Conservation (phyloP, 2,329 filamentous ascomycete species). For the Tolypocladium nubicola region DNA sequence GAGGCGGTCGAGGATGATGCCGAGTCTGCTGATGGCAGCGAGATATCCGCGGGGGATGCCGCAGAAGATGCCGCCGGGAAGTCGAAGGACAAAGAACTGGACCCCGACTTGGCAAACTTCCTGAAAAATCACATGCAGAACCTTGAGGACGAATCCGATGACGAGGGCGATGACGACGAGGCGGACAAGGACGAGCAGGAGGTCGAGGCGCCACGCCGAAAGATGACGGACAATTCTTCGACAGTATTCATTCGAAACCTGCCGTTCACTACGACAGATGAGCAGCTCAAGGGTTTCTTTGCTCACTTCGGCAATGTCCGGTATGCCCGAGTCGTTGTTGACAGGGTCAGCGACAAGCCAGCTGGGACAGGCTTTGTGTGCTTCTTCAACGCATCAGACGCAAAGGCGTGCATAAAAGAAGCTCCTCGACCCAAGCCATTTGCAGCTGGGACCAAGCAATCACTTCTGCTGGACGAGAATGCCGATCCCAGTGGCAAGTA, state of each 20-base stretch:
- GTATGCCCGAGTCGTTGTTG: conserved; percentile 86
- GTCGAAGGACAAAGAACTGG: conserved; percentile 29
- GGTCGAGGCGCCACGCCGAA: conserved; percentile 20
- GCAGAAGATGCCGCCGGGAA: conserved; percentile 17
- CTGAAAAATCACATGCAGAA: conserved; percentile 48
- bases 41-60: conserved; percentile 18
- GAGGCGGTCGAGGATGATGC: conserved; percentile 25
- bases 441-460: conserved; percentile 52
- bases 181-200: conserved; percentile 30
- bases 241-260: conserved; percentile 92
- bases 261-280: conserved; percentile 79
- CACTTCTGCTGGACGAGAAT: conserved; percentile 78
- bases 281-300: conserved; percentile 76
- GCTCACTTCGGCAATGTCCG: conserved; percentile 76
- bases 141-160: conserved; percentile 45
- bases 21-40: conserved; percentile 16
- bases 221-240: conserved; percentile 52
- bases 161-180: conserved; percentile 33
- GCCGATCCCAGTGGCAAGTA: conserved; percentile 76
- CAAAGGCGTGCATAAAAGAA: conserved; percentile 61
- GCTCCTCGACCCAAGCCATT: conserved; percentile 52
- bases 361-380: conserved; percentile 93
- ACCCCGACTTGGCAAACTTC: conserved; percentile 41
- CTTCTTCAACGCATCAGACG: conserved; percentile 71
- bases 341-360: conserved; percentile 73